Conservation (phyloP, 176 grass and related monocot species). For the Pontederia paniculata region DNA sequence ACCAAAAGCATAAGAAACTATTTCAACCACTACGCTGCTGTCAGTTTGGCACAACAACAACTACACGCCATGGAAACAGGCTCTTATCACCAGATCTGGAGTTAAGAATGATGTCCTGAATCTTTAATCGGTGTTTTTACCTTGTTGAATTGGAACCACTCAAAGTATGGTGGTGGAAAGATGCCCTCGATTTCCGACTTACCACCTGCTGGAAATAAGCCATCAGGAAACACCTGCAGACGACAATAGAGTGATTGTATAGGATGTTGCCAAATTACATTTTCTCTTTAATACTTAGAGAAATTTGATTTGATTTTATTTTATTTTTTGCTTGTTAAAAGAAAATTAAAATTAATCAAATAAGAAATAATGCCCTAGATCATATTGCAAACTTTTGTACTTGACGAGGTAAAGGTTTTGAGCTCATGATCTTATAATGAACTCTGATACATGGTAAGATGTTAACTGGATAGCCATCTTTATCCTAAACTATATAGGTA, state of each 20-base stretch:
- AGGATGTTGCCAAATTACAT: not conserved
- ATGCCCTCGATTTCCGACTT: constrained; percentile 65
- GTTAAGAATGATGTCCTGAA: not conserved
- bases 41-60: not conserved
- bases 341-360: not conserved
- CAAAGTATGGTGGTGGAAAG: constrained; percentile 69
- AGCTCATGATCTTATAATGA: too few relatives aligned
- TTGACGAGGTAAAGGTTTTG: too few relatives aligned
- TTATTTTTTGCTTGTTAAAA: too few relatives aligned
- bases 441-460: too few relatives aligned
- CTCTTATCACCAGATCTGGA: not conserved
- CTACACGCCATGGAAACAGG: not conserved
- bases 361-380: not conserved
- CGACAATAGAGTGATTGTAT: not conserved
- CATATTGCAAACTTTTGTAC: not conserved
- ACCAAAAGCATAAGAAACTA: not conserved
- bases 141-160: constrained; percentile 94
- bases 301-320: not conserved
- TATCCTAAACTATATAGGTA: too few relatives aligned
- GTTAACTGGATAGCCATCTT: too few relatives aligned
- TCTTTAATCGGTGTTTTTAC: constrained; percentile 11
- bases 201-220: constrained; percentile 48
- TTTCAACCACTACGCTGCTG: not conserved
- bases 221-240: constrained; percentile 67
- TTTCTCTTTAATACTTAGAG: not conserved